phyloP scores from a whole-genome alignment of 352 stramenopile species.

The Pythium aristosporum region DNA sequence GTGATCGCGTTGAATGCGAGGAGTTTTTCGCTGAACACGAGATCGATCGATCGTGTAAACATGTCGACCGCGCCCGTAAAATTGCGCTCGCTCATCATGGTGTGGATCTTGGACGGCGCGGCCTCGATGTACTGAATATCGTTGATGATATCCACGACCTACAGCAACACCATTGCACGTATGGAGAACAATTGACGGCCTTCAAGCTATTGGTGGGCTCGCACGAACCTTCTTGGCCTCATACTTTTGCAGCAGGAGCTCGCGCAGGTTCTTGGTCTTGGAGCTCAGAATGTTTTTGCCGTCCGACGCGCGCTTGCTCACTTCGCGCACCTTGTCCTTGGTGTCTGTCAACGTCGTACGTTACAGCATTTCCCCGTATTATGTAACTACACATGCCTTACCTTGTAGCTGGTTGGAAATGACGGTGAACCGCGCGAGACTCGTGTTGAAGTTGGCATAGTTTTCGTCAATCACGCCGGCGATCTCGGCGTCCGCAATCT shows the following conservation, averaged over 20 bases:
- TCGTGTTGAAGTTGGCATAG: slow-evolving; percentile 85
- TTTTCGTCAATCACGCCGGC: slow-evolving; percentile 81
- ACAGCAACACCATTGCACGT: background rate
- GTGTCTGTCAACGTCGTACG: slow-evolving; percentile 38
- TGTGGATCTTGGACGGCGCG: slow-evolving; percentile 61
- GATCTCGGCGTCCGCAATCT: slow-evolving; percentile 76
- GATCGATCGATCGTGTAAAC: slow-evolving; percentile 71
- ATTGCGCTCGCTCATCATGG: slow-evolving; percentile 50
- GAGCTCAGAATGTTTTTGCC: slow-evolving; percentile 79
- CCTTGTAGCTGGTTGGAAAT: slow-evolving; percentile 82
- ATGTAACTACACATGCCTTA: slow-evolving; percentile 10
- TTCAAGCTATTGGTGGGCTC: too few relatives aligned
- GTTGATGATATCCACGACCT: slow-evolving; percentile 82
- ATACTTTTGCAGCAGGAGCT: slow-evolving; percentile 80
- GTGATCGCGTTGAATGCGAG: slow-evolving; percentile 79
- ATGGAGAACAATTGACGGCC: background rate
- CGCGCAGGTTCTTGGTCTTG: slow-evolving; percentile 82
- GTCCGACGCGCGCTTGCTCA: slow-evolving; percentile 65
- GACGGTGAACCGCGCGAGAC: slow-evolving; percentile 70
- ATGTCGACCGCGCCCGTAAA: slow-evolving; percentile 67
- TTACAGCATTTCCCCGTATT: too few relatives aligned
- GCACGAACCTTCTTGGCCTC: slow-evolving; percentile 64
- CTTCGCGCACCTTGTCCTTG: slow-evolving; percentile 63
- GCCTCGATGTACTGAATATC: slow-evolving; percentile 83
- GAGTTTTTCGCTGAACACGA: slow-evolving; percentile 80